A percentile compares a stretch with the other conserved stretches of the same genome.
These are phyloP conservation scores for Flaveria ramosissima DNA, from an alignment of 129 eudicot species.

Conservation along the genomic window DNA sequence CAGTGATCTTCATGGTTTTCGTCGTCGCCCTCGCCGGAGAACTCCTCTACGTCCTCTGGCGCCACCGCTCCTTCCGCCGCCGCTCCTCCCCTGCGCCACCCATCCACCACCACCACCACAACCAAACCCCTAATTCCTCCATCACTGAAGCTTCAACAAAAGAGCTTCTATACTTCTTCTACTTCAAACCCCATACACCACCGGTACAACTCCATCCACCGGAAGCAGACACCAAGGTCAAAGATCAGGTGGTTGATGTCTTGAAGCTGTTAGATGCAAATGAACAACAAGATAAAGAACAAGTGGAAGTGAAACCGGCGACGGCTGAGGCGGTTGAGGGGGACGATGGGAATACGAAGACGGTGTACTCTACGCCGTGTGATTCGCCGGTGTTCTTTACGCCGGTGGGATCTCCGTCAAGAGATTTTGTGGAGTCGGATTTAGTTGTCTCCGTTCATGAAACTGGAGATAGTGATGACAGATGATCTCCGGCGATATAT, in stretches of 20 bases:
- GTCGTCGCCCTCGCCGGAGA: slow-evolving; percentile 45
- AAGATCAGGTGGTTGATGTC: slow-evolving; percentile 40
- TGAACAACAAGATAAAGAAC: slow-evolving; percentile 64
- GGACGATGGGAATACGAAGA: slow-evolving; percentile 33
- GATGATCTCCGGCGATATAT: not conserved
- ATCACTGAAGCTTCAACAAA: slow-evolving; percentile 25
- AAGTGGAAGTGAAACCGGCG: slow-evolving; percentile 34
- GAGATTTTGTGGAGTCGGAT: slow-evolving; percentile 29
- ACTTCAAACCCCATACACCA: slow-evolving; percentile 38
- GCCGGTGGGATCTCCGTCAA: slow-evolving; percentile 61
- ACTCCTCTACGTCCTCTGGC: slow-evolving; percentile 57
- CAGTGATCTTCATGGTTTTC: slow-evolving; percentile 43
- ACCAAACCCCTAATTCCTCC: not conserved
- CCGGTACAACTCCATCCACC: slow-evolving; percentile 22
- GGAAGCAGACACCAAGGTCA: not conserved
- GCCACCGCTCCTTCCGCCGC: slow-evolving; percentile 49
- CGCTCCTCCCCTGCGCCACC: slow-evolving; percentile 29
- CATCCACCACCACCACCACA: not conserved
- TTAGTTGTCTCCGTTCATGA: slow-evolving; percentile 9
- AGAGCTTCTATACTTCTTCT: slow-evolving; percentile 54
- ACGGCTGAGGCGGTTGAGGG: slow-evolving; percentile 25
- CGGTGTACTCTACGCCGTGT: slow-evolving; percentile 69
- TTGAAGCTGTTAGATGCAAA: slow-evolving; percentile 46
- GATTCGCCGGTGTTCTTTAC: slow-evolving; percentile 59
- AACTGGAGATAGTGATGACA: not conserved